Evolutionary conservation across 768 basidiomycete species (phyloP).

Genomic region (Hirschioporus abietinus): DNA sequence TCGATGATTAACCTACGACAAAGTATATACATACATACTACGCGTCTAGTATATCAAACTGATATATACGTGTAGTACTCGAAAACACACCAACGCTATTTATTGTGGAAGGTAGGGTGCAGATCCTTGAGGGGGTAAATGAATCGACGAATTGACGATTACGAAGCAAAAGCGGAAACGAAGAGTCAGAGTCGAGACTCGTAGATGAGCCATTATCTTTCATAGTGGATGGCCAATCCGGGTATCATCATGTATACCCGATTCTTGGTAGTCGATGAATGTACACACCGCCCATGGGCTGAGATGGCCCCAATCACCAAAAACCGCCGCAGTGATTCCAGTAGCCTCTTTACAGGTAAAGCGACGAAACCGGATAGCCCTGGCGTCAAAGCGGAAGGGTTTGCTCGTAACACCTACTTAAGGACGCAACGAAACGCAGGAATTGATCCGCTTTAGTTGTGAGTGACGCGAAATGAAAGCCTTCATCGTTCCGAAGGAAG

Average conservation of each 20-base stretch:
- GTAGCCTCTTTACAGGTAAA: too few species aligned
- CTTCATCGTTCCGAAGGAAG: neutral
- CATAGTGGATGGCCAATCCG: neutral
- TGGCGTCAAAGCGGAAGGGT: too few species aligned
- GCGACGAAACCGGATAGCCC: too few species aligned
- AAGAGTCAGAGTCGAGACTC: neutral
- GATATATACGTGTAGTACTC: neutral
- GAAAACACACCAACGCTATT: neutral
- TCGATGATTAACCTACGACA: too few species aligned
- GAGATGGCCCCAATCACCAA: too few species aligned
- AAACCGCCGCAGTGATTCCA: too few species aligned
- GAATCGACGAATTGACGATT: neutral
- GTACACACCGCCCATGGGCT: too few species aligned
- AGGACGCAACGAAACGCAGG: too few species aligned
- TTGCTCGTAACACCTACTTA: too few species aligned
- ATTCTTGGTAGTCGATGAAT: too few species aligned
- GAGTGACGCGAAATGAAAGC: neutral
- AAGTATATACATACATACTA: too few species aligned
- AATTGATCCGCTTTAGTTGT: neutral
- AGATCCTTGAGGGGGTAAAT: neutral
- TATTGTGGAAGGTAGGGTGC: neutral
- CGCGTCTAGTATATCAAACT: conserved; percentile 23
- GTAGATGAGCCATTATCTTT: neutral
- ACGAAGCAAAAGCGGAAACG: neutral
- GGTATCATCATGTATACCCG: too few species aligned